Evolutionary conservation across 23 red algal species (phyloP), one percentile per base, ranked within the genome.

Genomic region (Cyanidium caldarium): DNA sequence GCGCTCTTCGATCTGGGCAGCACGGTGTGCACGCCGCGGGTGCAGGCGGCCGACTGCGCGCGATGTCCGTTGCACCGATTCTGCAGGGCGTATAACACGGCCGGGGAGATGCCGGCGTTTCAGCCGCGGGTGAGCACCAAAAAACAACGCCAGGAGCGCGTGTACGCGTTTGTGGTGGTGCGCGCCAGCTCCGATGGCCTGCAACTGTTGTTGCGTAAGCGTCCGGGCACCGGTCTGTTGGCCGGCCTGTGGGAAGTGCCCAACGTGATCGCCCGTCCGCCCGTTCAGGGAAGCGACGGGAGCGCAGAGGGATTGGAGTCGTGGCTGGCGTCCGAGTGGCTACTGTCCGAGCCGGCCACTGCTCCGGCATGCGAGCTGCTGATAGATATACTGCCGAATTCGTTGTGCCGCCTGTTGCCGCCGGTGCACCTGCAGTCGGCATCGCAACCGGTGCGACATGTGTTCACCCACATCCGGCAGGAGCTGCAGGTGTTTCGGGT

Each of bases 381-480:
- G n/a, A n/a, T n/a, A n/a, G n/a, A n/a, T n/a, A n/a, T n/a, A n/a
- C n/a, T n/a, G n/a, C n/a, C n/a, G n/a, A n/a, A n/a, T n/a, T n/a
- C n/a, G n/a, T n/a, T n/a, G n/a, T n/a, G n/a, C n/a, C n/a, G n/a
- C n/a, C n/a, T n/a, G n/a, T n/a, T n/a, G n/a, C n/a, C n/a, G n/a
- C n/a, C n/a, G n/a, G n/a, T n/a, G n/a, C n/a, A n/a, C n/a, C n/a
- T n/a, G n/a, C n/a, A n/a, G n/a, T 28, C 10, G 23, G 7, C 21
- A 61, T 28, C 51, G 21, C 7, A 61, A 25, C 19, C 31, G 45
- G 56, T 88, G 34, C 81, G 40, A 15, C 92, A 98, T 73, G 44
- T 98, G 43, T 98, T 98, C 46, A 81, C 84, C 2, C 92, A 98
- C 45, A 98, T 98, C 35, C 38, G 72, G 44, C 92, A 98, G 78